Conservation (phyloP, 2,329 filamentous ascomycete species). For the Cladophialophora carrionii region DNA sequence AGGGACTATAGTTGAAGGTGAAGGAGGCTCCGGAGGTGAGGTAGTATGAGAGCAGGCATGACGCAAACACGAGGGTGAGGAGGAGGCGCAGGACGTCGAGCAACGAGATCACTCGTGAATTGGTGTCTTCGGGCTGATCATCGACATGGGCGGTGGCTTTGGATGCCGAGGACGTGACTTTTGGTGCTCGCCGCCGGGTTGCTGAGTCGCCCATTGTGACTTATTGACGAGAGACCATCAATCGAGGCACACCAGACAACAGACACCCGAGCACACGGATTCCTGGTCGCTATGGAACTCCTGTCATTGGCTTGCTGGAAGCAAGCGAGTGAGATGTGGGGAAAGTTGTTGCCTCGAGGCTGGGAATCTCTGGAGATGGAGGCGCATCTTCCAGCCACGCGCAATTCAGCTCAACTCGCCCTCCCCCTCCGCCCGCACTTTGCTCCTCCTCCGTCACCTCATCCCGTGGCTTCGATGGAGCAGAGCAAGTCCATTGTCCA, state of each 20-base stretch:
- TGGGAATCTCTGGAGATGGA: slow-evolving; percentile 14
- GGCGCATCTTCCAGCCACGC: slow-evolving; percentile 23
- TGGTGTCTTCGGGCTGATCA: slow-evolving; percentile 31
- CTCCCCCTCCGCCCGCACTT: not conserved
- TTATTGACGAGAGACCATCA: not conserved
- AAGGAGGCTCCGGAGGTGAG: slow-evolving; percentile 71
- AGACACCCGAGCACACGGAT: not conserved
- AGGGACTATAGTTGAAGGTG: slow-evolving; percentile 69
- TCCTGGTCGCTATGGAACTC: not conserved
- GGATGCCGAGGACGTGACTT: slow-evolving; percentile 4
- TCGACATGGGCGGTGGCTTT: slow-evolving; percentile 2
- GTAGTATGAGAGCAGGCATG: slow-evolving; percentile 73
- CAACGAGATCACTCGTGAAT: slow-evolving; percentile 45
- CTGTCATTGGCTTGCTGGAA: not conserved
- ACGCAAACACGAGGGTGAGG: slow-evolving; percentile 67
- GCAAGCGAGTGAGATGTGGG: slow-evolving; percentile 14
- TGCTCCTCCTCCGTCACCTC: slow-evolving; percentile 9
- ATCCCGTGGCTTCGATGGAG: not conserved
- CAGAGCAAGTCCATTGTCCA: not conserved
- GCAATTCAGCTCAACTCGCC: slow-evolving; percentile 19
- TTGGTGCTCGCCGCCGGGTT: slow-evolving; percentile 22
- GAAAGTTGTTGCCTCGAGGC: slow-evolving; percentile 18
- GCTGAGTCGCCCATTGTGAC: slow-evolving; percentile 23
- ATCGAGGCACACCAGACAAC: not conserved
- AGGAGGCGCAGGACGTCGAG: slow-evolving; percentile 72